Conservation (phyloP, 75 land plant genomes). For the Chamaecyparis obtusa region DNA sequence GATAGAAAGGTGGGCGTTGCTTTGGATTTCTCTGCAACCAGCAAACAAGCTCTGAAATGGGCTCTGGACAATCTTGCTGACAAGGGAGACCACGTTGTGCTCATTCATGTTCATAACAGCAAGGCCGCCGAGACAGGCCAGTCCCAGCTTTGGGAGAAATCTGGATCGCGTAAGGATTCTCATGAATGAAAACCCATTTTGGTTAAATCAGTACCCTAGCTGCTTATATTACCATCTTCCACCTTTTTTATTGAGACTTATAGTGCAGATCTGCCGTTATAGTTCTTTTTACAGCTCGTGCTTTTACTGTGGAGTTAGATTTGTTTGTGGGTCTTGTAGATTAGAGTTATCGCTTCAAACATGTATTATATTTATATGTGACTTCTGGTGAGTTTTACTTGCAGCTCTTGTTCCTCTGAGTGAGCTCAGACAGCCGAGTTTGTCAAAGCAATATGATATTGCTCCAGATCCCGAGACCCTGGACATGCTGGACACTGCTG, state of each 20-base stretch:
- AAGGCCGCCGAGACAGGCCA: conserved; percentile 28
- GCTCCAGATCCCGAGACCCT: conserved; percentile 49
- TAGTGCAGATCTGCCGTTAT: neutral
- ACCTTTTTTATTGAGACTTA: neutral
- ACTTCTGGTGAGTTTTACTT: neutral
- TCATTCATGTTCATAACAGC: conserved; percentile 43
- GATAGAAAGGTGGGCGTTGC: conserved; percentile 64
- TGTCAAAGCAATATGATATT: conserved; percentile 49
- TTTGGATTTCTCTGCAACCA: conserved; percentile 62
- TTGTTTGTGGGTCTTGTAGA: neutral
- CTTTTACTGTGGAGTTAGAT: neutral
- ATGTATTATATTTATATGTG: neutral
- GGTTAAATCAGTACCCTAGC: neutral
- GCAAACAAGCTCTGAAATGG: conserved; percentile 68
- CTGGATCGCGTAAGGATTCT: conserved; percentile 53
- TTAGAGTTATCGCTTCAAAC: neutral
- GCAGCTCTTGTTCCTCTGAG: conserved; percentile 65
- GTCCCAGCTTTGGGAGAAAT: conserved; percentile 34
- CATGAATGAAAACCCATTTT: neutral
- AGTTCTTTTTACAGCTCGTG: neutral
- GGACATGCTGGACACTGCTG: conserved; percentile 57
- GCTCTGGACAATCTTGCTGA: conserved; percentile 64
- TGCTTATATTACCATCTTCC: neutral
- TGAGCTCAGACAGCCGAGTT: conserved; percentile 43
- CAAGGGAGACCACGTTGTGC: conserved; percentile 46